Evolutionary conservation across 805 yeast genomes (phyloP).

Genomic region (Nakazawaea holstii): DNA sequence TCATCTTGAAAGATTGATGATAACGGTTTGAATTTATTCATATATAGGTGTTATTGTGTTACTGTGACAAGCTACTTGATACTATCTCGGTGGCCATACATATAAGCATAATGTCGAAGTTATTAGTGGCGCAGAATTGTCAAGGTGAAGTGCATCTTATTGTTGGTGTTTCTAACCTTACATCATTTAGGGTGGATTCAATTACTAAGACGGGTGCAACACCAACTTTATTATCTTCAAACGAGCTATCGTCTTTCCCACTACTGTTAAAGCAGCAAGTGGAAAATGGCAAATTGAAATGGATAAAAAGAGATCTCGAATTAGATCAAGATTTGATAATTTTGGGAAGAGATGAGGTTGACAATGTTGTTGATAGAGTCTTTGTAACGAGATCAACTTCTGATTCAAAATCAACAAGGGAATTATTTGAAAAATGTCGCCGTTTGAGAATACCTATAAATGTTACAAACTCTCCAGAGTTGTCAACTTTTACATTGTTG

Average conservation of each 20-base stretch:
- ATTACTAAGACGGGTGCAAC: conserved; percentile 50
- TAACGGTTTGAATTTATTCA: too few relatives aligned
- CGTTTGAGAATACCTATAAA: conserved; percentile 75
- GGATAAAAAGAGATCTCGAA: conserved; percentile 30
- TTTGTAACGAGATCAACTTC: conserved; percentile 47
- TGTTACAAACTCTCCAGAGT: conserved; percentile 65
- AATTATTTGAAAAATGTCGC: conserved; percentile 47
- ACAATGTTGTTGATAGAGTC: conserved; percentile 65
- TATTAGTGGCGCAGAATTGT: conserved; percentile 40
- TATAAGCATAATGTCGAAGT: conserved; percentile 17
- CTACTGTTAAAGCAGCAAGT: conserved; percentile 20
- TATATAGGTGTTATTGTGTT: too few relatives aligned
- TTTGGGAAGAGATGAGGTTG: conserved; percentile 60
- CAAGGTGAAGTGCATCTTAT: conserved; percentile 51
- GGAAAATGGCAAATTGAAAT: conserved; percentile 21
- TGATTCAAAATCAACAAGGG: conserved; percentile 22
- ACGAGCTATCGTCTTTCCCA: conserved; percentile 20
- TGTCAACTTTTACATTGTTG: conserved; percentile 70
- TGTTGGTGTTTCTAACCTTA: conserved; percentile 45
- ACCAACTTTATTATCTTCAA: conserved; percentile 42
- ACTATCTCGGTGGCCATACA: too few relatives aligned
- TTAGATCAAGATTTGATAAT: conserved; percentile 37
- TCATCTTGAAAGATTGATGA: too few relatives aligned
- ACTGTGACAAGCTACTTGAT: too few relatives aligned
- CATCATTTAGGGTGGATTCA: conserved; percentile 40